Conservation (phyloP, 306 rosid species). For the Alnus glutinosa region DNA sequence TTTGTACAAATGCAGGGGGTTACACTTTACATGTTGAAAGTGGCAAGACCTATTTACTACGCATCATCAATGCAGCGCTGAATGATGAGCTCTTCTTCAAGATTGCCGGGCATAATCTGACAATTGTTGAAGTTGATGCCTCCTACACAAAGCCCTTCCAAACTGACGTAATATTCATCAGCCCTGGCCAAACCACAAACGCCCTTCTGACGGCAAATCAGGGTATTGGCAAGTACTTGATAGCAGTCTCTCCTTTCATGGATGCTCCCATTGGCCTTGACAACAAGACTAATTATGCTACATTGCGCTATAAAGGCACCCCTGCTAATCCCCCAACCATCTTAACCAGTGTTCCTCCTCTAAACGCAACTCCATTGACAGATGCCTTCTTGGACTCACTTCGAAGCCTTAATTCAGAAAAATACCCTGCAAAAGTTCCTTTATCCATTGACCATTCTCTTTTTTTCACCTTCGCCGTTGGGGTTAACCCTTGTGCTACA, state of each 20-base stretch:
- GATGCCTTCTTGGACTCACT: slow-evolving; percentile 44
- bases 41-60: slow-evolving; percentile 69
- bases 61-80: slow-evolving; percentile 70
- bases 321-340: slow-evolving; percentile 34
- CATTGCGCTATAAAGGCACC: slow-evolving; percentile 57
- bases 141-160: slow-evolving; percentile 68
- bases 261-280: slow-evolving; percentile 65
- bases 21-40: slow-evolving; percentile 62
- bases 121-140: slow-evolving; percentile 76
- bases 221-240: slow-evolving; percentile 56
- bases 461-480: slow-evolving; percentile 51
- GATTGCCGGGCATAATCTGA: slow-evolving; percentile 53
- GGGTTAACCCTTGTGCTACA: slow-evolving; percentile 51
- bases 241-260: slow-evolving; percentile 71
- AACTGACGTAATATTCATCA: slow-evolving; percentile 52
- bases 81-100: slow-evolving; percentile 82
- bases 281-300: slow-evolving; percentile 52
- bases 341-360: slow-evolving; percentile 52
- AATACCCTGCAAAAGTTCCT: slow-evolving; percentile 63
- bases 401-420: slow-evolving; percentile 61
- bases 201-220: slow-evolving; percentile 48
- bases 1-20: slow-evolving; percentile 44
- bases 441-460: slow-evolving; percentile 54
- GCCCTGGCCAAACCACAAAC: slow-evolving; percentile 86
- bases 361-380: slow-evolving; percentile 58